Conservation (phyloP, 495 filamentous ascomycete genomes). For the Penicillium robsamsonii region DNA sequence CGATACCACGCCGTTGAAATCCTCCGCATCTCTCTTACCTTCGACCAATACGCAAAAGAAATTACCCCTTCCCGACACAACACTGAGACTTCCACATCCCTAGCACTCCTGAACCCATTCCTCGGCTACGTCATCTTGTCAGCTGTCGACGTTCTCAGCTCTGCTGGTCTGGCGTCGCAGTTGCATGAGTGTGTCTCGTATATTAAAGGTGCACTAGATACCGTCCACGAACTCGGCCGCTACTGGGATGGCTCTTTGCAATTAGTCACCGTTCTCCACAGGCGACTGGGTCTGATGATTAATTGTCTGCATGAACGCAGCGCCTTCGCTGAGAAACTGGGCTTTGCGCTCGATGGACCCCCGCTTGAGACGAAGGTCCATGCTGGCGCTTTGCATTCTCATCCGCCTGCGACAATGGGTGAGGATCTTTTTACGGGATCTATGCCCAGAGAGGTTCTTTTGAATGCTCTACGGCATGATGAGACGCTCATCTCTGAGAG, state of each 20-base stretch:
- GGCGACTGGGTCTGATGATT: slow-evolving; percentile 30
- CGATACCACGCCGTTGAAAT: slow-evolving; percentile 44
- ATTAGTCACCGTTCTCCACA: slow-evolving; percentile 30
- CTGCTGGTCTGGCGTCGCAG: slow-evolving; percentile 33
- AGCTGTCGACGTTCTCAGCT: slow-evolving; percentile 48
- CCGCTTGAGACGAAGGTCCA: slow-evolving; percentile 37
- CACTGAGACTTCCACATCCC: slow-evolving; percentile 16
- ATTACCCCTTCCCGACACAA: slow-evolving; percentile 20
- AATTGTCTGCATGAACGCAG: slow-evolving; percentile 28
- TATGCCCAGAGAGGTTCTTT: slow-evolving; percentile 32
- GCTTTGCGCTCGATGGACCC: slow-evolving; percentile 31
- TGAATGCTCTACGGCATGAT: slow-evolving; percentile 33
- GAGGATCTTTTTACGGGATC: slow-evolving; percentile 41
- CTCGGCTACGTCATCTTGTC: slow-evolving; percentile 44
- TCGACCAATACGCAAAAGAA: slow-evolving; percentile 27
- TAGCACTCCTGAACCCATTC: slow-evolving; percentile 40
- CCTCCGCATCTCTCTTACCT: slow-evolving; percentile 32
- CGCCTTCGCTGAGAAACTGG: slow-evolving; percentile 28
- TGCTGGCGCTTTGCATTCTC: slow-evolving; percentile 17
- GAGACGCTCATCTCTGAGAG: slow-evolving; percentile 24
- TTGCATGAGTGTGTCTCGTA: slow-evolving; percentile 46
- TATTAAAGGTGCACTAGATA: slow-evolving; percentile 44
- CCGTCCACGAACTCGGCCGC: slow-evolving; percentile 29
- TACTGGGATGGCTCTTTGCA: slow-evolving; percentile 36
- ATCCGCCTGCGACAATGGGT: slow-evolving; percentile 11